These are phyloP conservation scores for Niveomyces coronatus DNA, from an alignment of 2,329 filamentous ascomycete species.

Conservation along the genomic window DNA sequence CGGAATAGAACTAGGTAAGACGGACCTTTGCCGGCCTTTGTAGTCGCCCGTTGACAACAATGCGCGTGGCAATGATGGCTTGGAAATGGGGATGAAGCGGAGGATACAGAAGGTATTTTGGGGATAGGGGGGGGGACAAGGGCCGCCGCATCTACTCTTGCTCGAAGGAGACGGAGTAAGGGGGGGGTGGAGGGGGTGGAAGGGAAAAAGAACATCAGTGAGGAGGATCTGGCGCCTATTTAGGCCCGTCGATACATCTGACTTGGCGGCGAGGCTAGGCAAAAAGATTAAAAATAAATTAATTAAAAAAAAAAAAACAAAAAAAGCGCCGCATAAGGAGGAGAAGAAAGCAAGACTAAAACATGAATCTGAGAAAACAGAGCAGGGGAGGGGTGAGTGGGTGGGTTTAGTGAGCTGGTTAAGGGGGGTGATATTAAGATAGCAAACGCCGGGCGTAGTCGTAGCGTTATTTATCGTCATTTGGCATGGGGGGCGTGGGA, in stretches of 20 bases:
- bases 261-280: constrained; percentile 17
- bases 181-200: neutral
- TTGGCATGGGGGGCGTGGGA: no score
- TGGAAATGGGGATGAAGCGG: constrained; percentile 4
- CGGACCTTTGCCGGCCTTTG: constrained; percentile 28
- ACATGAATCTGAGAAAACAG: no score
- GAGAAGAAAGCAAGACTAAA: neutral
- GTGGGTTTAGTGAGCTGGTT: no score
- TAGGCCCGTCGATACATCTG: constrained; percentile 28
- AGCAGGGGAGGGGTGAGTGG: neutral
- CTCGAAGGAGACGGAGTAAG: neutral
- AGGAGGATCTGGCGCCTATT: constrained; percentile 25
- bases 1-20: constrained; percentile 19
- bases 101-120: no score
- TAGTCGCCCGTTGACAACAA: constrained; percentile 26
- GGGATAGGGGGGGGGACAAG: neutral
- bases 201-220: constrained; percentile 15
- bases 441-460: no score
- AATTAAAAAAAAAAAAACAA: neutral
- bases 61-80: constrained; percentile 20
- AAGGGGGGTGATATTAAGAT: no score
- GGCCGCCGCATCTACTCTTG: constrained; percentile 1
- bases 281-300: no score
- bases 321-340: neutral
- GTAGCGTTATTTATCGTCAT: no score